These are phyloP conservation scores for Choiromyces venosus DNA, from an alignment of 495 filamentous ascomycete genomes.

Conservation along the genomic window DNA sequence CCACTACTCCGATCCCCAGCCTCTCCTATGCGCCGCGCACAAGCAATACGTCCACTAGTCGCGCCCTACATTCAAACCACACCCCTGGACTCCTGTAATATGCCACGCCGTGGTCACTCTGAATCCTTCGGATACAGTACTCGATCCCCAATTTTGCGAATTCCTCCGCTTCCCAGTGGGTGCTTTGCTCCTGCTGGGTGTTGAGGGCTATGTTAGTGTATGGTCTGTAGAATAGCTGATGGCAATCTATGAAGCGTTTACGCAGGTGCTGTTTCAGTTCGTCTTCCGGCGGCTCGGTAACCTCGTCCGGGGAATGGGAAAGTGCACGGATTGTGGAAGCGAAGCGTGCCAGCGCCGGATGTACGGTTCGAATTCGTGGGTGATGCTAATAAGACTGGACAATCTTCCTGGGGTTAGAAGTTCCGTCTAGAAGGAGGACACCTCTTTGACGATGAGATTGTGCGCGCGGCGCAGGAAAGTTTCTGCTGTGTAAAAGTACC, in stretches of 20 bases:
- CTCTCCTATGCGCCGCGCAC: slow-evolving; percentile 14
- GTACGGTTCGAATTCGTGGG: slow-evolving; percentile 43
- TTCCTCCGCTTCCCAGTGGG: slow-evolving; percentile 34
- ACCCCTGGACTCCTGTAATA: slow-evolving; percentile 38
- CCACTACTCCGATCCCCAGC: slow-evolving; percentile 18
- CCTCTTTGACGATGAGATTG: slow-evolving; percentile 44
- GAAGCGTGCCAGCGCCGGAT: slow-evolving; percentile 45
- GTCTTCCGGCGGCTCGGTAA: slow-evolving; percentile 29
- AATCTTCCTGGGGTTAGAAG: slow-evolving; percentile 20
- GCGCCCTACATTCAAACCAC: slow-evolving; percentile 23
- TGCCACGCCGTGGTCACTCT: slow-evolving; percentile 41
- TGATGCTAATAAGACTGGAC: slow-evolving; percentile 34
- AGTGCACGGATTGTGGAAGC: slow-evolving; percentile 42
- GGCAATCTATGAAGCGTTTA: slow-evolving; percentile 46
- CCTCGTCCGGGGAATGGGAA: slow-evolving; percentile 41
- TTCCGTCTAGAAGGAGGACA: slow-evolving; percentile 41
- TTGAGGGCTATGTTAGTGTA: slow-evolving; percentile 43
- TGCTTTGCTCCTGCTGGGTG: slow-evolving; percentile 36
- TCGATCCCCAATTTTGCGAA: slow-evolving; percentile 34
- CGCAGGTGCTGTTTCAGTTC: slow-evolving; percentile 45
- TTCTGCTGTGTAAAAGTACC: slow-evolving; percentile 46
- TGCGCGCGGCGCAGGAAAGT: slow-evolving; percentile 45
- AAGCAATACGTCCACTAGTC: slow-evolving; percentile 23
- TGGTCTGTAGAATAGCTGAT: slow-evolving; percentile 45
- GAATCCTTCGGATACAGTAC: slow-evolving; percentile 42